Evolutionary conservation across 331 rosid species (phyloP), one percentile per base, ranked within the genome.

Genomic region (Pyrus hybrid): DNA sequence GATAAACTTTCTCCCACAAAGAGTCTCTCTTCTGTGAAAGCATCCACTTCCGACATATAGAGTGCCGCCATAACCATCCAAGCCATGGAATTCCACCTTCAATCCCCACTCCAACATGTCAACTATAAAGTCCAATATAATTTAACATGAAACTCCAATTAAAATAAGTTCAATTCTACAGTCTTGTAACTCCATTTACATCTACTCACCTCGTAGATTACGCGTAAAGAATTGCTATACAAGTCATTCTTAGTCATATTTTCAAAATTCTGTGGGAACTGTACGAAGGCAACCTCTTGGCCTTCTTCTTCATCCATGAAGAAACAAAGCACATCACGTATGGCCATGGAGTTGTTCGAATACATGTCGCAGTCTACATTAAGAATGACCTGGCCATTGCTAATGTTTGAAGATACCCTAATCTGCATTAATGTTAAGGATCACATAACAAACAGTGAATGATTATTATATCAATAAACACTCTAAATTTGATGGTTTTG

Each of bases 311-410:
- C 69, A 56, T 80, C 80, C 73, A 80, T 22, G 0, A 80, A 51
- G 80, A 80, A 80, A 72, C 85, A 81, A 21, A 72, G 57, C 20
- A 73, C 79, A 51, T 72, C 81, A 18, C 76, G 49, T 29, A 60
- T 72, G 60, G 76, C 60, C 54, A 33, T 45, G 8, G 85, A 72
- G 65, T 81, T 35, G 76, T 77, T 81, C 12, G 82, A 66, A 35
- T 81, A 77, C 85, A 77, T 81, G 17, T 81, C 85, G 58, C 85
- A 81, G 76, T 81, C 85, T 26, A 81, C 82, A 54, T 68, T 80
- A 5, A 80, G 77, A 70, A 80, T 66, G 16, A 81, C 70, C 20
- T 49, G 33, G 2, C 76, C 78, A 28, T 77, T 77, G 68, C 82
- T 81, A 8, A 81, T 73, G 2, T 37, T 33, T 16, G 71, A 47